Conservation (phyloP, 2,329 filamentous ascomycete species). For the Cordyceps farinosa region DNA sequence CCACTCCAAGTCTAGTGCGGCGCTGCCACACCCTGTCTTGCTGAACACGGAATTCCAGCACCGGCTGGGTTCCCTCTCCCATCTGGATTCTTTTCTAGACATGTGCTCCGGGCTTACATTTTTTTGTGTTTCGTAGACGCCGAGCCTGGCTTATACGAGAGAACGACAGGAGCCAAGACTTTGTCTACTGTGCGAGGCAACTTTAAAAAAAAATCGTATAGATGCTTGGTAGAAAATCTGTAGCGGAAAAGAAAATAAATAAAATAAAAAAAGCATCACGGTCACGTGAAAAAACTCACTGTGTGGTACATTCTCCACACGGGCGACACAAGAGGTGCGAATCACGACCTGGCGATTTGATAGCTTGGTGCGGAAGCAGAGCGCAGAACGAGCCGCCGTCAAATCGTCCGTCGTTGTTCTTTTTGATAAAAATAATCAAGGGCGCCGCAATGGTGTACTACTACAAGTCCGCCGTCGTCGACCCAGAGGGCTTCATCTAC, state of each 20-base stretch:
- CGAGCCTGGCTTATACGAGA: no score
- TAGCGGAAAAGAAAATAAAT: background rate
- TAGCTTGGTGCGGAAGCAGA: background rate
- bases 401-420: no score
- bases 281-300: slow-evolving; percentile 6
- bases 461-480: slow-evolving; percentile 81
- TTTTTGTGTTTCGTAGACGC: no score
- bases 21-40: background rate
- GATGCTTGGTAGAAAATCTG: background rate
- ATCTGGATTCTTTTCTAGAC: no score
- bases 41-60: background rate
- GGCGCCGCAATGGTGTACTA: slow-evolving; percentile 78
- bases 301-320: background rate
- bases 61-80: background rate
- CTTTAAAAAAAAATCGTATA: no score
- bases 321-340: background rate
- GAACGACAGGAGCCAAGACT: no score
- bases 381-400: no score
- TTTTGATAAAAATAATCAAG: background rate
- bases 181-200: no score
- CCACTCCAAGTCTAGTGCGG: background rate
- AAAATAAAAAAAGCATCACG: background rate
- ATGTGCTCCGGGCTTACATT: no score
- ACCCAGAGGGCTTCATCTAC: slow-evolving; percentile 83
- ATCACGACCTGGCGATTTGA: background rate